phyloP scores from a whole-genome alignment of 352 stramenopile species.

The Phytophthora boehmeriae region DNA sequence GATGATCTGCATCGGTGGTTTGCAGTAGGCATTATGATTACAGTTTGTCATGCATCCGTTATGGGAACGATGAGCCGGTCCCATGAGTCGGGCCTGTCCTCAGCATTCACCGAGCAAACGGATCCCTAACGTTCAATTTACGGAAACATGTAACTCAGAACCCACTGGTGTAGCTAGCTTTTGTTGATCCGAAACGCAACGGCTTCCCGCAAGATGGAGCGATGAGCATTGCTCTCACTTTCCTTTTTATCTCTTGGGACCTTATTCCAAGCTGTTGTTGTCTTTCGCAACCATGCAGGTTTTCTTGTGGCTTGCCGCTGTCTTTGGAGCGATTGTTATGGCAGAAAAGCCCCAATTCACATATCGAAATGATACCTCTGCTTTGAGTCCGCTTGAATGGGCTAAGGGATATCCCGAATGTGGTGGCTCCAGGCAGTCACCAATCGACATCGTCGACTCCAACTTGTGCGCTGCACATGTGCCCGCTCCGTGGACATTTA shows the following conservation, averaged over 20 bases:
- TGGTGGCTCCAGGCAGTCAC: constrained; percentile 31
- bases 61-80: constrained; percentile 10
- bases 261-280: no score
- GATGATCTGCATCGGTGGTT: constrained; percentile 87
- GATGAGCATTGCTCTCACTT: constrained; percentile 3
- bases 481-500: constrained; percentile 35
- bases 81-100: neutral
- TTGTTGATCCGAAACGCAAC: constrained; percentile 8
- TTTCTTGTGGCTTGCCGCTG: neutral
- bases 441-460: constrained; percentile 30
- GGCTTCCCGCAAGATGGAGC: no score
- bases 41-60: neutral
- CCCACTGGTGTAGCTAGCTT: no score
- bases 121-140: no score
- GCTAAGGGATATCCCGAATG: constrained; percentile 16
- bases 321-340: neutral
- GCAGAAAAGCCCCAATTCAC: constrained; percentile 10
- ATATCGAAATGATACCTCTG: constrained; percentile 16
- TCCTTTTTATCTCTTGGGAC: constrained; percentile 3
- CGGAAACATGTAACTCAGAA: no score
- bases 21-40: constrained; percentile 25
- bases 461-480: constrained; percentile 38
- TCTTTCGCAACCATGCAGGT: constrained; percentile 17
- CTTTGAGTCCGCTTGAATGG: constrained; percentile 31
- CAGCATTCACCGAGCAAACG: no score